phyloP scores from a whole-genome alignment of 306 rosid genomes.

The Trifolium dubium region DNA sequence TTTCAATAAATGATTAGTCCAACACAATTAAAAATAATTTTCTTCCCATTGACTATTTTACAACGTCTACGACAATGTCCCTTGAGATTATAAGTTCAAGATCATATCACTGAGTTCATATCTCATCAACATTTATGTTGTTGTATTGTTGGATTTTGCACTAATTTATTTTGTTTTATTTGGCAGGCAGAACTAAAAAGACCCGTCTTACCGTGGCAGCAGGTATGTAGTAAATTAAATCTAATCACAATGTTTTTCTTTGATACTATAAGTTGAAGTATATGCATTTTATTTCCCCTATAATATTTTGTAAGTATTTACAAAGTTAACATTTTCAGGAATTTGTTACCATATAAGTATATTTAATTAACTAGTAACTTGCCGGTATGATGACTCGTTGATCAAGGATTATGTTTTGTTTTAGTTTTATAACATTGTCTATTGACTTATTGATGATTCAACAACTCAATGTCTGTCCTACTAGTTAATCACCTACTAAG shows the following conservation, averaged over 20 bases:
- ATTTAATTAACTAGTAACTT: no score
- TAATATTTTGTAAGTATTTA: no score
- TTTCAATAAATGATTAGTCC: background rate
- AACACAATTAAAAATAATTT: no score
- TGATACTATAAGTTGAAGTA: background rate
- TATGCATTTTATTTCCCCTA: no score
- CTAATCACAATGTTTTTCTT: background rate
- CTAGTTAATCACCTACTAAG: background rate
- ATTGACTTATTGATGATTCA: no score
- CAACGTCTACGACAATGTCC: background rate
- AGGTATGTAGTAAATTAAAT: conserved; percentile 21
- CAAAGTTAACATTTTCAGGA: no score
- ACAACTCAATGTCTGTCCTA: background rate
- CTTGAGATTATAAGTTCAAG: background rate
- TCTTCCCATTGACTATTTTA: background rate
- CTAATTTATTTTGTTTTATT: background rate
- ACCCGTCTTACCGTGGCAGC: conserved; percentile 8
- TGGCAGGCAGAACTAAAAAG: conserved; percentile 6
- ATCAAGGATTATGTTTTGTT: no score
- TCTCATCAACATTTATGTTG: background rate
- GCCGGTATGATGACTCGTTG: no score
- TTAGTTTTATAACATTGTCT: no score
- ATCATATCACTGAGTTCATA: background rate
- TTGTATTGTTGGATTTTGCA: background rate
- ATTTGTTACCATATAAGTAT: no score